Percentiles rank a stretch among this genome's conserved stretches.
phyloP scores from a whole-genome alignment of 106 monocot genomes.

The Phalaenopsis aphrodite region DNA sequence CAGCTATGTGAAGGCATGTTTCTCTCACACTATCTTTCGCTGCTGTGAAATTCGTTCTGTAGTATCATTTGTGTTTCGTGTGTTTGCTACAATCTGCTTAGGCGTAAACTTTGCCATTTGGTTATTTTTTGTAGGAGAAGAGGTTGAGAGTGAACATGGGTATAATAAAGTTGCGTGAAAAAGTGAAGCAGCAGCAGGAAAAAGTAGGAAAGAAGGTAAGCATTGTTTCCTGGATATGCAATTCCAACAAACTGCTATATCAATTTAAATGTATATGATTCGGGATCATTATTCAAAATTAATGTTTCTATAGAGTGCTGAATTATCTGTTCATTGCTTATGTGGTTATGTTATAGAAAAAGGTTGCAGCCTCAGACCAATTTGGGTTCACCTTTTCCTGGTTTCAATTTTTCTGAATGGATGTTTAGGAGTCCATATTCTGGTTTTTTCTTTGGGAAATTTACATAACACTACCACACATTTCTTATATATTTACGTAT shows the following conservation, averaged over 20 bases:
- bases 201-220: constrained; percentile 68
- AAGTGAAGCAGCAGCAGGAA: constrained; percentile 80
- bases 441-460: too few species aligned
- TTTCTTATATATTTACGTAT: too few species aligned
- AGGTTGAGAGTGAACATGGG: constrained; percentile 74
- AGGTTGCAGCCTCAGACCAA: not conserved
- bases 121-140: constrained; percentile 41
- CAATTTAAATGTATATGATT: not conserved
- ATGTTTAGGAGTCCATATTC: not conserved
- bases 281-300: not conserved
- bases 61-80: not conserved
- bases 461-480: too few species aligned
- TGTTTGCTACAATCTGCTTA: not conserved
- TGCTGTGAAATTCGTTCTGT: not conserved
- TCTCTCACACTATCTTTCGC: not conserved
- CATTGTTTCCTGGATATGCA: not conserved
- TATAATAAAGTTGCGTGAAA: constrained; percentile 50
- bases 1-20: constrained; percentile 72
- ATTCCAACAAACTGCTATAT: not conserved
- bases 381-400: not conserved
- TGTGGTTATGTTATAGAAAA: not conserved
- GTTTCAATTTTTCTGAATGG: not conserved
- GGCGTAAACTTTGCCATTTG: not conserved
- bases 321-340: not conserved
- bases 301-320: not conserved